Evolutionary conservation across 192 early-diverging fungal genomes (phyloP).

Genomic region (Chytriomyces hyalinus): DNA sequence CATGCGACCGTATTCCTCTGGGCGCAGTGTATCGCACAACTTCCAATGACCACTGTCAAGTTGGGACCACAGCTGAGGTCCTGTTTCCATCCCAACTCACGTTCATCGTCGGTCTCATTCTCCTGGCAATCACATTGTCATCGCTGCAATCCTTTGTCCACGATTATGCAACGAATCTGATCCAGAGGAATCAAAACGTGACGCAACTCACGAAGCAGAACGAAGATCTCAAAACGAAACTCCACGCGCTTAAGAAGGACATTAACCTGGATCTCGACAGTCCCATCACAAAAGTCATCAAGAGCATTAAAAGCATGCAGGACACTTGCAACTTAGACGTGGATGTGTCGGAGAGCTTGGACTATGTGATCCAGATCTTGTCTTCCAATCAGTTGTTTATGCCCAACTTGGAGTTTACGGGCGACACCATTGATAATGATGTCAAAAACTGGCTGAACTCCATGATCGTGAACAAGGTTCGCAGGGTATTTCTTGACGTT

Average conservation of each 20-base stretch:
- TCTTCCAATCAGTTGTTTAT: conserved; percentile 58
- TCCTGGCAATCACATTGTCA: conserved; percentile 29
- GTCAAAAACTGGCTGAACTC: conserved; percentile 53
- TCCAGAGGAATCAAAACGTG: conserved; percentile 38
- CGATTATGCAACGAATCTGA: conserved; percentile 44
- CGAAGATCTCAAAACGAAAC: conserved; percentile 42
- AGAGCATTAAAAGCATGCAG: conserved; percentile 50
- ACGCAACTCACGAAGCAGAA: conserved; percentile 38
- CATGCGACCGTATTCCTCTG: neutral
- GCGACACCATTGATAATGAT: conserved; percentile 45
- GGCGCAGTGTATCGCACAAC: neutral
- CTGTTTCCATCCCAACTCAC: conserved; percentile 34
- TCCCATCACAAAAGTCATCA: conserved; percentile 58
- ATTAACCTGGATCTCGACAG: conserved; percentile 49
- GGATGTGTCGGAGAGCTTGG: conserved; percentile 49
- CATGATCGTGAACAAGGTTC: conserved; percentile 45
- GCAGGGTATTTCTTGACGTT: neutral
- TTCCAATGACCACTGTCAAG: conserved; percentile 1
- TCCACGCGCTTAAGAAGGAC: conserved; percentile 40
- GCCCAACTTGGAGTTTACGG: conserved; percentile 48
- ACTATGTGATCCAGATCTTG: conserved; percentile 53
- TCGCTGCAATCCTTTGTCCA: conserved; percentile 47
- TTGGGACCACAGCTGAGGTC: neutral
- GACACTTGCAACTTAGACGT: conserved; percentile 43
- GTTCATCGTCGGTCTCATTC: conserved; percentile 36